Evolutionary conservation across 805 yeast genomes (phyloP).

Genomic region (Hanseniaspora occidentalis): DNA sequence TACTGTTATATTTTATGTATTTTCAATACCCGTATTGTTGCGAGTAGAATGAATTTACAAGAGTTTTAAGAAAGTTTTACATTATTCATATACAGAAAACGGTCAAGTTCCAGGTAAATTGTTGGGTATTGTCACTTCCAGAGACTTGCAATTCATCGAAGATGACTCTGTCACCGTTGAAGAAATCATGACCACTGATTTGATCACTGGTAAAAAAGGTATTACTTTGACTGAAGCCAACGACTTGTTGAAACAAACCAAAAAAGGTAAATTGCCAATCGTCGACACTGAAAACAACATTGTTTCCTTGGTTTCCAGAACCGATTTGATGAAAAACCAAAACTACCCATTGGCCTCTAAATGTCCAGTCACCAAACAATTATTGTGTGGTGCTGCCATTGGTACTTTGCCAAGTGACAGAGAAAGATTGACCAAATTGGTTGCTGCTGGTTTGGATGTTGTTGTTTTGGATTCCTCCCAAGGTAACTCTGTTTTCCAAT

Average conservation of each 20-base stretch:
- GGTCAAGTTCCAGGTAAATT: conserved; percentile 84
- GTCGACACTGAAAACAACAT: conserved; percentile 66
- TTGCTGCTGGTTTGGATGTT: conserved; percentile 93
- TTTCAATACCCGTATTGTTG: neutral
- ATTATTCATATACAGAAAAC: conserved; percentile 37
- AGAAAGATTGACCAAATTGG: conserved; percentile 71
- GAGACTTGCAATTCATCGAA: conserved; percentile 94
- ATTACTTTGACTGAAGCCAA: conserved; percentile 78
- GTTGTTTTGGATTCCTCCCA: conserved; percentile 93
- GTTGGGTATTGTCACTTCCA: conserved; percentile 89
- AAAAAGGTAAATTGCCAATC: conserved; percentile 96
- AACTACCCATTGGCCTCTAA: conserved; percentile 91
- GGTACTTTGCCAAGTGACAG: conserved; percentile 89
- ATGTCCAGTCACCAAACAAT: conserved; percentile 84
- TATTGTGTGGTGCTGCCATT: conserved; percentile 96
- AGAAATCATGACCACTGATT: conserved; percentile 81
- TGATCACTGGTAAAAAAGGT: conserved; percentile 75
- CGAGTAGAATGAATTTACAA: too few relatives aligned
- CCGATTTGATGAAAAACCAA: conserved; percentile 94
- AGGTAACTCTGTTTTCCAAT: conserved; percentile 93
- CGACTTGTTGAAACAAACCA: conserved; percentile 77
- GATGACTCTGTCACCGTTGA: conserved; percentile 47
- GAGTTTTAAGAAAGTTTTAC: neutral
- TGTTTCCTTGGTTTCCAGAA: conserved; percentile 82
- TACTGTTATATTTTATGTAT: neutral